phyloP scores from a whole-genome alignment of 805 yeast genomes.

The Candida anglica region DNA sequence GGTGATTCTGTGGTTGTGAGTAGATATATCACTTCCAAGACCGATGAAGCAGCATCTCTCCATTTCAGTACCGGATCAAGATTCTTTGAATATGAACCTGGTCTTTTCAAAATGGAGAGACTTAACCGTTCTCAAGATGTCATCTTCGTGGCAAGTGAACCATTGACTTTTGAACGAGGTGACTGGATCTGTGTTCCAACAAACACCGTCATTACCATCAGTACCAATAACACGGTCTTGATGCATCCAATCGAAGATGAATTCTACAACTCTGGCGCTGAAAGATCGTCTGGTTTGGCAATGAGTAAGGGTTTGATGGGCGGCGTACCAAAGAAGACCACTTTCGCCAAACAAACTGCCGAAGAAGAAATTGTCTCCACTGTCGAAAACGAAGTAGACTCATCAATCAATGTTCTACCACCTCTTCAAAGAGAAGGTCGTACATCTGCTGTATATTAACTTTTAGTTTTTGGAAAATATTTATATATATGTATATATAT shows the following conservation, averaged over 20 bases:
- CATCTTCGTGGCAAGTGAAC: slow-evolving; percentile 96
- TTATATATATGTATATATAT: background rate
- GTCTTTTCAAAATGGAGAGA: slow-evolving; percentile 92
- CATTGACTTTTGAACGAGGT: slow-evolving; percentile 91
- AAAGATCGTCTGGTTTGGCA: slow-evolving; percentile 77
- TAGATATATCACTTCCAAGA: slow-evolving; percentile 81
- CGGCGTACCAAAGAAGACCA: slow-evolving; percentile 66
- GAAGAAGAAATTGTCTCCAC: slow-evolving; percentile 1
- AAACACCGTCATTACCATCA: slow-evolving; percentile 77
- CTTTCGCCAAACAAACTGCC: slow-evolving; percentile 4
- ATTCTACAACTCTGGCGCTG: slow-evolving; percentile 72
- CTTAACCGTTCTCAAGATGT: slow-evolving; percentile 90
- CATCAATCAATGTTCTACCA: slow-evolving; percentile 24
- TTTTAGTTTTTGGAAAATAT: background rate
- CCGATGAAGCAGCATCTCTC: slow-evolving; percentile 94
- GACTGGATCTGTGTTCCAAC: slow-evolving; percentile 98
- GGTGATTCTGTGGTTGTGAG: slow-evolving; percentile 83
- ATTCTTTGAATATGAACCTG: slow-evolving; percentile 86
- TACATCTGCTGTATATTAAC: slow-evolving; percentile 8
- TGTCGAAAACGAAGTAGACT: slow-evolving; percentile 14
- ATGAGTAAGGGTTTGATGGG: slow-evolving; percentile 92
- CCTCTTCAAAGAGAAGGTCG: slow-evolving; percentile 37
- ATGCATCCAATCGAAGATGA: slow-evolving; percentile 91
- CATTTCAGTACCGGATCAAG: slow-evolving; percentile 93
- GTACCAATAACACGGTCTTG: slow-evolving; percentile 73